phyloP scores from a whole-genome alignment of 2,329 filamentous ascomycete genomes.

The Sporothrix pallida region DNA sequence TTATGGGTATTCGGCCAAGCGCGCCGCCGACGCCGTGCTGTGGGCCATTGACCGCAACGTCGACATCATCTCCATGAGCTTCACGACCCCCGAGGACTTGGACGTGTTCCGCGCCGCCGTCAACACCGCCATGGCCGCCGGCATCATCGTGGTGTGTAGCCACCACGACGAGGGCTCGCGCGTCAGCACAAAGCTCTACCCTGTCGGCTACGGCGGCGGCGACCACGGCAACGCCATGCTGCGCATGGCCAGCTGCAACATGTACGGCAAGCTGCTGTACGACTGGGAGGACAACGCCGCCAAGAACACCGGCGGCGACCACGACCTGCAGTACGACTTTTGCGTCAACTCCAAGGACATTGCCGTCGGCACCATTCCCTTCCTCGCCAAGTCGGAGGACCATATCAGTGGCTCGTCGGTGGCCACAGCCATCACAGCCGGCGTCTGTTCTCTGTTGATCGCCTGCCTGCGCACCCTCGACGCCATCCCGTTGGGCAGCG shows the following conservation, averaged over 20 bases:
- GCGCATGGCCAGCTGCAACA: constrained; percentile 32
- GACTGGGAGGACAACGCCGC: constrained; percentile 21
- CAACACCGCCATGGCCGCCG: not conserved
- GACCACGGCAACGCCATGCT: constrained; percentile 1
- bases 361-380: constrained; percentile 33
- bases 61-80: constrained; percentile 37
- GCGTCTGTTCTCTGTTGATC: constrained; percentile 39
- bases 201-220: not conserved
- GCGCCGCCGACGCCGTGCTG: constrained; percentile 20
- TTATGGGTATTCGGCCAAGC: not conserved
- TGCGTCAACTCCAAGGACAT: constrained; percentile 31
- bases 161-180: constrained; percentile 33
- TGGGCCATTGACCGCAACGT: constrained; percentile 33
- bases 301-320: not conserved
- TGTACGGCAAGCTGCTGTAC: constrained; percentile 31
- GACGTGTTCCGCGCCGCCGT: not conserved
- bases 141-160: not conserved
- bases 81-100: constrained; percentile 7
- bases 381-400: constrained; percentile 28
- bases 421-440: constrained; percentile 36
- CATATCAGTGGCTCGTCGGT: constrained; percentile 33
- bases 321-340: constrained; percentile 31
- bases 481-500: not conserved
- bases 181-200: constrained; percentile 6
- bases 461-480: constrained; percentile 38